Percentiles rank a stretch among this genome's conserved stretches.
Evolutionary conservation across 1,284 basidiomycete genomes (phyloP).

Genomic region (Ceratobasidium sp.): DNA sequence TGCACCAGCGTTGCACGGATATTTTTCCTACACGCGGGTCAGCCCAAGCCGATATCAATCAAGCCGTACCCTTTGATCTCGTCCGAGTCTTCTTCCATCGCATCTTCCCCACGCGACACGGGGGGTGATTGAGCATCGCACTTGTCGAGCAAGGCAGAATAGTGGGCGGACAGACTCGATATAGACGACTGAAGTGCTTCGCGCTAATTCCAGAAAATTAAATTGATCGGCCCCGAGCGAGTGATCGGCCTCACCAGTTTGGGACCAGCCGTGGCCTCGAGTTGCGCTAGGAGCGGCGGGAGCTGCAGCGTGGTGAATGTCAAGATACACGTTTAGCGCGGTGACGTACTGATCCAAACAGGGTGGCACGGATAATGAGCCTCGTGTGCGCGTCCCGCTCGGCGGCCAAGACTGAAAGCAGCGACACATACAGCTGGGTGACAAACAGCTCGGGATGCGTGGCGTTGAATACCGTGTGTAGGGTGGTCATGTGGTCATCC

Average conservation of each 20-base stretch:
- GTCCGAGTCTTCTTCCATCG: slow-evolving; percentile 32
- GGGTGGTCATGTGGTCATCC: slow-evolving; percentile 16
- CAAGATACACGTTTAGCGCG: slow-evolving; percentile 17
- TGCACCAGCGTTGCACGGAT: slow-evolving; percentile 29
- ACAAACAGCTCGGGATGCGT: slow-evolving; percentile 12
- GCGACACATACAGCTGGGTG: slow-evolving; percentile 15
- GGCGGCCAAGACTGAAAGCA: slow-evolving; percentile 16
- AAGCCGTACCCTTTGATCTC: slow-evolving; percentile 25
- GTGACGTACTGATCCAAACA: slow-evolving; percentile 32
- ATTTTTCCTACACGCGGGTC: slow-evolving; percentile 19
- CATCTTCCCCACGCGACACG: slow-evolving; percentile 20
- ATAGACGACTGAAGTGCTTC: slow-evolving; percentile 36
- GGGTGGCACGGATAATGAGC: slow-evolving; percentile 21
- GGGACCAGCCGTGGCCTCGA: slow-evolving; percentile 12
- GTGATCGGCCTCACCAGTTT: slow-evolving; percentile 24
- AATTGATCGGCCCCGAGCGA: slow-evolving; percentile 7
- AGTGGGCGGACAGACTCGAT: slow-evolving; percentile 19
- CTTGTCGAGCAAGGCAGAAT: slow-evolving; percentile 35
- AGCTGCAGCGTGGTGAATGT: slow-evolving; percentile 18
- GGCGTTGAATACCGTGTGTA: slow-evolving; percentile 19
- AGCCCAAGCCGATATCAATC: not conserved
- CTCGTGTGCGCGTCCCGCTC: slow-evolving; percentile 30
- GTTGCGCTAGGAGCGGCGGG: slow-evolving; percentile 26
- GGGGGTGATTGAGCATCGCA: slow-evolving; percentile 34
- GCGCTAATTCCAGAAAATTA: slow-evolving; percentile 24